Evolutionary conservation across 495 filamentous ascomycete genomes (phyloP), one percentile per base, ranked within the genome.

Genomic region (Geoglossum glabrum): DNA sequence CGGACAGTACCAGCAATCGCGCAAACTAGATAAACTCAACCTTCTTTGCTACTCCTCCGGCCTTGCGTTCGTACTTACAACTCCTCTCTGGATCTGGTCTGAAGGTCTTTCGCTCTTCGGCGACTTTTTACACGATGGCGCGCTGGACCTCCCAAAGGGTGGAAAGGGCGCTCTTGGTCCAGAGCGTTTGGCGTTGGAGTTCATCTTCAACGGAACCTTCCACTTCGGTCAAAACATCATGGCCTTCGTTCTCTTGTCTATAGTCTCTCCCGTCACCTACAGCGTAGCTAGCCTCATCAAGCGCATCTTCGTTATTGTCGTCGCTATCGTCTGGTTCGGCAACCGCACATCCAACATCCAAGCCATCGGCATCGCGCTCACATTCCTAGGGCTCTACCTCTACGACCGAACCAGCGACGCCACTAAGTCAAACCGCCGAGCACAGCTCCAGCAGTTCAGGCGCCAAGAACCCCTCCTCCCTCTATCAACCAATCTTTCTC

Each of bases 211-310:
- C 66, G 92, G 92, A 47, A 85, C 87, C 6, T 95, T 93, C 67
- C 92, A 99, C 66, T 99, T 99, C 67, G 86, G 80, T 0, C 92
- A 99, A 62, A 95, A 92, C 66, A 90, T 99, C 40, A 75, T 97
- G 55, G 92, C 92, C 0, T 99, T 99, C 63, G 72, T 95, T 38
- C 74, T 99, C 11, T 73, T 97, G 21, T 90, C 86, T 52, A 81
- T 95, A 74, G 82, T 96, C 13, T 92, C 86, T 1, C 92, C 92
- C 3, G 92, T 99, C 33, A 96, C 93, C 1, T 99, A 99, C 73
- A 94, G 87, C 0, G 90, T 99, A 36, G 92, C 92, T 26, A 87
- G 82, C 38, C 74, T 99, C 51, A 89, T 97, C 61, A 99, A 99
- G 69, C 84, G 92, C 28, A 92, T 99, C 8, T 96, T 94, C 66